A percentile compares a stretch with the other conserved stretches of the same genome.
These are phyloP conservation scores for Fraxinus angustifolia DNA, from an alignment of 305 asterid genomes.

Conservation along the genomic window DNA sequence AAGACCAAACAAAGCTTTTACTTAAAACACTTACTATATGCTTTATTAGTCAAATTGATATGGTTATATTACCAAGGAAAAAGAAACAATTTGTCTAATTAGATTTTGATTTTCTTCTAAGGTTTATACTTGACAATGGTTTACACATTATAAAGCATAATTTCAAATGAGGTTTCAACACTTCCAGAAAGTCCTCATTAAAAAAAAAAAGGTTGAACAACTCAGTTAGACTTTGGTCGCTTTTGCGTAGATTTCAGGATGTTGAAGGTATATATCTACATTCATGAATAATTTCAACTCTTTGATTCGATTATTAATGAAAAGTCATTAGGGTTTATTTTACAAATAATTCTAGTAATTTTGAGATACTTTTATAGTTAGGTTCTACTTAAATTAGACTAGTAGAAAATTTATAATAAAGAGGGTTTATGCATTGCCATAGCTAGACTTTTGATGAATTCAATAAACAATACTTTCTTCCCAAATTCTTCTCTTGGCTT, in stretches of 20 bases:
- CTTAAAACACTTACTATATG: not conserved
- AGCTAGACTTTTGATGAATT: not conserved
- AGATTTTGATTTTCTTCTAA: not conserved
- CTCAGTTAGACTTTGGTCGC: not conserved
- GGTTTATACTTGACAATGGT: not conserved
- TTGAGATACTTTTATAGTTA: not conserved
- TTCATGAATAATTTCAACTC: not conserved
- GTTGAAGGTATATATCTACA: not conserved
- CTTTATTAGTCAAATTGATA: not conserved
- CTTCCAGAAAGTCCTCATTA: not conserved
- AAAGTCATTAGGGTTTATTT: not conserved
- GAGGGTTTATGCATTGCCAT: not conserved
- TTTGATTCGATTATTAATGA: not conserved
- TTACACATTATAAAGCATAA: not conserved
- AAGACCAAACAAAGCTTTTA: not conserved
- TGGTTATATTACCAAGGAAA: not conserved
- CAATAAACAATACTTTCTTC: not conserved
- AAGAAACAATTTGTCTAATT: not conserved
- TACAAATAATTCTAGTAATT: not conserved
- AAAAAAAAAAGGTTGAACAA: not conserved
- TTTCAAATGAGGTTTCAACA: not conserved
- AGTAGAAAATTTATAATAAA: too few species aligned
- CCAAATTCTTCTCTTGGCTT: not conserved
- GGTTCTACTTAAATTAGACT: too few species aligned
- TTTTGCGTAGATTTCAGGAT: not conserved